Percentiles rank a stretch among this genome's conserved stretches.
These are phyloP conservation scores for Xylariaceae sp. DNA, from an alignment of 2,329 filamentous ascomycete genomes.

Conservation along the genomic window DNA sequence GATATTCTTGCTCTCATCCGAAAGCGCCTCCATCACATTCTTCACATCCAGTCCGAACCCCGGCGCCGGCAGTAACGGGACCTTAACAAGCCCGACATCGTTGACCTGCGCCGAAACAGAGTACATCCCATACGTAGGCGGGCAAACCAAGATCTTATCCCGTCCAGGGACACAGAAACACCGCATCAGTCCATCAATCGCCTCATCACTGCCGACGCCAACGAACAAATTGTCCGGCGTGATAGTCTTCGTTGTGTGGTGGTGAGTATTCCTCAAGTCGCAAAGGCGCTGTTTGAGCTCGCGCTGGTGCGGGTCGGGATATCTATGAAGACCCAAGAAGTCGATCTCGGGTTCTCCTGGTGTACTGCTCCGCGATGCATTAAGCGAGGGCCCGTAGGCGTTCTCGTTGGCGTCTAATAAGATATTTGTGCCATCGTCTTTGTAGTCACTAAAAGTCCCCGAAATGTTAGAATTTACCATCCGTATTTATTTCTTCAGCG, in stretches of 20 bases:
- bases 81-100: constrained; percentile 78
- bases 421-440: constrained; percentile 93
- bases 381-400: constrained; percentile 80
- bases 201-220: constrained; percentile 93
- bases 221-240: constrained; percentile 85
- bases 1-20: constrained; percentile 56
- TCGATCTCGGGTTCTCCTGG: constrained; percentile 56
- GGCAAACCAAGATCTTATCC: constrained; percentile 91
- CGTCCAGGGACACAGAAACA: constrained; percentile 86
- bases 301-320: constrained; percentile 92
- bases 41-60: constrained; percentile 70
- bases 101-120: constrained; percentile 90
- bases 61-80: constrained; percentile 72
- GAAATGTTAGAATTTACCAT: too few species aligned
- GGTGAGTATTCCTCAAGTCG: constrained; percentile 78
- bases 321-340: constrained; percentile 81
- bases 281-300: constrained; percentile 85
- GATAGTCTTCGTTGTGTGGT: constrained; percentile 70
- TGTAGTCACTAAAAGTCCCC: constrained; percentile 75
- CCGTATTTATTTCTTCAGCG: constrained; percentile 5
- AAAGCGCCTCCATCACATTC: constrained; percentile 63
- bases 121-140: constrained; percentile 99
- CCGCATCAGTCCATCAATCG: constrained; percentile 87
- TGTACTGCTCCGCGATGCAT: constrained; percentile 44
- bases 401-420: constrained; percentile 98